Base-by-base conservation (phyloP, 352 stramenopile species). In the Globisporangium sylvaticum region DNA sequence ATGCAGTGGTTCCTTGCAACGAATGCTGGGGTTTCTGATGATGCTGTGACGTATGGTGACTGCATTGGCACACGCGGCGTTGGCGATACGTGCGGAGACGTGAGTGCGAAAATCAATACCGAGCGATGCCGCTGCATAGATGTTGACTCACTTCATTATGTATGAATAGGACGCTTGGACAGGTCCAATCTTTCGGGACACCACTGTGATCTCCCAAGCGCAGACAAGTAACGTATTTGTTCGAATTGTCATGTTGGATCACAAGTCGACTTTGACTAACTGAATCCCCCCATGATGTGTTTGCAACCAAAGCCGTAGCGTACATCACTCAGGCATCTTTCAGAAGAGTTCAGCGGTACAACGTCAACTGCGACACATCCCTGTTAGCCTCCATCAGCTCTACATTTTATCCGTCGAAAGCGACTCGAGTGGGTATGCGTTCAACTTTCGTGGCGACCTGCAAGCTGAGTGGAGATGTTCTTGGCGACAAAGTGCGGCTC, bases 281-380 rank as follows among this genome's bases (percentile, higher is more conserved):
- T 62, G 22, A n/a, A 9, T 34, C 31, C 31, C n/a, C 31, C 31
- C 57, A n/a, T 52, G 34, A n/a, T 53, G 34, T 18, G 6, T n/a
- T 24, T 34, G 15, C 4, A 29, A 24, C 15, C 20, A 61, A n/a
- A 80, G 77, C 82, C 25, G 56, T 79, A 3, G 71, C 69, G 9
- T 82, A 65, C 24, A 56, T 85, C 22, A 82, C 64, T 4, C 78
- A 81, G 56, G 63, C 73, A 6, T 73, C 80, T 18, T 85, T 77
- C 56, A 75, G 72, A 52, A 68, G 75, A 29, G 71, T 76, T 0
- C 56, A 65, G 3, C 73, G 75, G 10, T 87, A 79, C 63, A 76
- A 81, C 27, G 54, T 85, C 7, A 57, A 72, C 52, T 76, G 59
- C 14, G 68, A 75, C 50, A n/a, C 42, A 2, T 31, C 65, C 25